Conservation (phyloP, 805 yeast genomes). For the Candida dendrica region DNA sequence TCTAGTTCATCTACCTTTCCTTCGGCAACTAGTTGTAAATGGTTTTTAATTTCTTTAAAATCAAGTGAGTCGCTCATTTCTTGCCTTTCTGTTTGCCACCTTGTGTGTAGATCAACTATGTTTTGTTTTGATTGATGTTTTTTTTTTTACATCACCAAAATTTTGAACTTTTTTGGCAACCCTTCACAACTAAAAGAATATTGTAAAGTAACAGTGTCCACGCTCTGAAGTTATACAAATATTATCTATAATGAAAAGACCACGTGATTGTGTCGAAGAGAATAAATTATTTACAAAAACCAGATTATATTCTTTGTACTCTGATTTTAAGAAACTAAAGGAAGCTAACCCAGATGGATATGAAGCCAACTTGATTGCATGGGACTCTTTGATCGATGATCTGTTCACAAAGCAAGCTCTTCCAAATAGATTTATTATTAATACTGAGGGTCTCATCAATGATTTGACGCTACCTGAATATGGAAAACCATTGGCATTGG, state of each 20-base stretch:
- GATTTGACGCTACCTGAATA: conserved; percentile 20
- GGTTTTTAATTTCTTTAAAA: no score
- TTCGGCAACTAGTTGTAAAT: not conserved
- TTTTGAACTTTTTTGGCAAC: not conserved
- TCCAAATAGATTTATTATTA: conserved; percentile 14
- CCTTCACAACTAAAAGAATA: no score
- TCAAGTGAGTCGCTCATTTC: not conserved
- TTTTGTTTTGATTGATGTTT: not conserved
- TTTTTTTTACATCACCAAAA: not conserved
- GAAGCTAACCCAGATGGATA: conserved; percentile 35
- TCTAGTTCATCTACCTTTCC: conserved; percentile 1
- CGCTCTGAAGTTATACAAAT: no score
- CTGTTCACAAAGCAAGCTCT: conserved; percentile 9
- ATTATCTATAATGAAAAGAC: not conserved
- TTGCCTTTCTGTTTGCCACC: not conserved
- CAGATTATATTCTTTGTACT: conserved; percentile 30
- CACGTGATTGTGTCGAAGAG: conserved; percentile 12
- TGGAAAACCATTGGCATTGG: conserved; percentile 30
- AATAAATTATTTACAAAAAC: conserved; percentile 25
- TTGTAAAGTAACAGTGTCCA: no score
- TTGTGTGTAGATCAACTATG: not conserved
- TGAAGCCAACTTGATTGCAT: conserved; percentile 30
- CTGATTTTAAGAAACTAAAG: conserved; percentile 28
- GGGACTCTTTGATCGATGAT: conserved; percentile 24
- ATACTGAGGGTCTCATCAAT: conserved; percentile 20